These are phyloP conservation scores for Chalciporus sphaerocephalus DNA, from an alignment of 768 basidiomycete genomes.

Conservation along the genomic window DNA sequence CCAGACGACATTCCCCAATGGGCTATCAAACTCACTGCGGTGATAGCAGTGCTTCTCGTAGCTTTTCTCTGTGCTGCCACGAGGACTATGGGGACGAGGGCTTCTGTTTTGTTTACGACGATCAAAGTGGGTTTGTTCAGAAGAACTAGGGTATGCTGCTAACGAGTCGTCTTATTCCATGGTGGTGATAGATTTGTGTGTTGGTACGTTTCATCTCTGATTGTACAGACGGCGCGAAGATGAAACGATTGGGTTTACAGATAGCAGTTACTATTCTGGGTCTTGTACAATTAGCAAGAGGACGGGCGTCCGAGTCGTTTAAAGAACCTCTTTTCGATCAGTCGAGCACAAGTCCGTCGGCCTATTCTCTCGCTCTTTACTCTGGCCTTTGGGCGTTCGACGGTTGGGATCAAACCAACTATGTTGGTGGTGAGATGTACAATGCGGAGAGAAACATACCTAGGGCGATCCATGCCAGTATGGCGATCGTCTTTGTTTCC, in stretches of 20 bases:
- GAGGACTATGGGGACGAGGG: conserved; percentile 71
- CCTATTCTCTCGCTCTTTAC: conserved; percentile 91
- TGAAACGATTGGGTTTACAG: conserved; percentile 31
- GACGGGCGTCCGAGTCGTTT: conserved; percentile 66
- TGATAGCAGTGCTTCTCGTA: conserved; percentile 65
- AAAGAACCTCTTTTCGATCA: conserved; percentile 63
- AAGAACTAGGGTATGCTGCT: conserved; percentile 1
- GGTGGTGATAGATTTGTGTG: conserved; percentile 48
- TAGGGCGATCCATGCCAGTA: conserved; percentile 84
- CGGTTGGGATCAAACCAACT: conserved; percentile 94
- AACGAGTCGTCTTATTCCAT: background rate
- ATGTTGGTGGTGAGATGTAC: conserved; percentile 84
- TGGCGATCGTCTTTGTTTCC: conserved; percentile 73
- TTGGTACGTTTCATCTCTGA: conserved; percentile 44
- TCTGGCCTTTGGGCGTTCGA: conserved; percentile 95
- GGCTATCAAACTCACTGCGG: conserved; percentile 86
- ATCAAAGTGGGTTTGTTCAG: conserved; percentile 59
- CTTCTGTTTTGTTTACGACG: conserved; percentile 81
- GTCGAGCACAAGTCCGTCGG: conserved; percentile 73
- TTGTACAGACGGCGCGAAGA: background rate
- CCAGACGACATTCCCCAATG: conserved; percentile 81
- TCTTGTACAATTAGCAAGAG: conserved; percentile 67
- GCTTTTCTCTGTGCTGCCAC: conserved; percentile 76
- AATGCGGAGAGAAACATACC: conserved; percentile 85
- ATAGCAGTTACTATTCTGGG: conserved; percentile 74